These are phyloP conservation scores for Amylocarpus encephaloides DNA, from an alignment of 2,329 filamentous ascomycete species.

Conservation along the genomic window DNA sequence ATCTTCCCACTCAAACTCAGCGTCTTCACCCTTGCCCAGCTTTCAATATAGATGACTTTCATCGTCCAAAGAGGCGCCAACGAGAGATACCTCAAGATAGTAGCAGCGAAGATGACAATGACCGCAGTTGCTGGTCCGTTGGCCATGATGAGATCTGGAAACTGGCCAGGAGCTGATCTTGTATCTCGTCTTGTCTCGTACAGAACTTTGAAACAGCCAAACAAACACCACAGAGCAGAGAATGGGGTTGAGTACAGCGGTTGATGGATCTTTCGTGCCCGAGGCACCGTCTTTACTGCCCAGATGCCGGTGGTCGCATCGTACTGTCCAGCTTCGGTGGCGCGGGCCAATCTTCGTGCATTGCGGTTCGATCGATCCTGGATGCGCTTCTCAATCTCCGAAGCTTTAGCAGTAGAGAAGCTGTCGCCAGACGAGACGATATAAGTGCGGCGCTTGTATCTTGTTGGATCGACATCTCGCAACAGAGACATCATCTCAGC, in stretches of 20 bases:
- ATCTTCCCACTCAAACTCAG: slow-evolving; percentile 81
- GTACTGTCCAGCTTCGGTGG: slow-evolving; percentile 9
- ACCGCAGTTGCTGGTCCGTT: slow-evolving; percentile 89
- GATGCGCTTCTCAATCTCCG: slow-evolving; percentile 52
- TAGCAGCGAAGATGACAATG: slow-evolving; percentile 57
- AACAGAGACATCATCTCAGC: slow-evolving; percentile 91
- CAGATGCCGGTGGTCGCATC: slow-evolving; percentile 23
- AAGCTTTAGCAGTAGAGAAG: slow-evolving; percentile 59
- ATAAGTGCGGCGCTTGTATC: slow-evolving; percentile 67
- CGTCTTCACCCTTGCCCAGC: slow-evolving; percentile 77
- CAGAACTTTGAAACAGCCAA: slow-evolving; percentile 54
- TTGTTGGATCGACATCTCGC: slow-evolving; percentile 46
- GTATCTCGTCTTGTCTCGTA: slow-evolving; percentile 25
- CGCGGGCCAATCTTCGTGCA: slow-evolving; percentile 5
- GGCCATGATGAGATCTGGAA: slow-evolving; percentile 71
- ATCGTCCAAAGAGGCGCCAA: slow-evolving; percentile 53
- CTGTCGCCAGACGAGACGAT: slow-evolving; percentile 65
- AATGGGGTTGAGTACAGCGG: slow-evolving; percentile 66
- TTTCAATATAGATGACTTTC: slow-evolving; percentile 81
- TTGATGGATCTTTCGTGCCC: slow-evolving; percentile 80
- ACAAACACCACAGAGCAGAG: slow-evolving; percentile 59
- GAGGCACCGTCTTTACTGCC: slow-evolving; percentile 57
- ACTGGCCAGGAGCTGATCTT: slow-evolving; percentile 34
- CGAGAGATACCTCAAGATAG: slow-evolving; percentile 43
- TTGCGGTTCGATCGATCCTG: slow-evolving; percentile 19